Conservation (phyloP, 2,329 filamentous ascomycete species). For the Sporothrix curviconia region DNA sequence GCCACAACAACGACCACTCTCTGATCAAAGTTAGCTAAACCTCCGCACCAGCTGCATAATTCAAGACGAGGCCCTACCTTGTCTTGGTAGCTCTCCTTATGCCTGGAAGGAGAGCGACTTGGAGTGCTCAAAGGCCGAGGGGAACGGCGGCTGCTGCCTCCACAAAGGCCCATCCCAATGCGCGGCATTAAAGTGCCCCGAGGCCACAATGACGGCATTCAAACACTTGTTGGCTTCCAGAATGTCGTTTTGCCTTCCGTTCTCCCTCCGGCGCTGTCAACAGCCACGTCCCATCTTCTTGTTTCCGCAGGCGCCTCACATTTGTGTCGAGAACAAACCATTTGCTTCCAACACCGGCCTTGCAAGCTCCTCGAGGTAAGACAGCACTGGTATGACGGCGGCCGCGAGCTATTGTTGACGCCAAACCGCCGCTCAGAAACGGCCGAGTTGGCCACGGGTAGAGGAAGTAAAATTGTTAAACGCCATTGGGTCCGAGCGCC, state of each 20-base stretch:
- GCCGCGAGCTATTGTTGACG: slow-evolving; percentile 7
- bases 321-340: not conserved
- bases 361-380: slow-evolving; percentile 5
- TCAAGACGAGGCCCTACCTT: not conserved
- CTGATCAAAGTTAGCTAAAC: no score
- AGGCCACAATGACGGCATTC: slow-evolving; percentile 36
- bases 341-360: not conserved
- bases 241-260: slow-evolving; percentile 29
- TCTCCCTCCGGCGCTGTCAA: slow-evolving; percentile 38
- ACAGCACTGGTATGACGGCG: not conserved
- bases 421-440: not conserved
- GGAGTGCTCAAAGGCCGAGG: slow-evolving; percentile 34
- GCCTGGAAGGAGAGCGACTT: slow-evolving; percentile 25
- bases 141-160: slow-evolving; percentile 31
- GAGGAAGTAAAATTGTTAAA: slow-evolving; percentile 12
- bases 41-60: no score
- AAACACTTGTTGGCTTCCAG: slow-evolving; percentile 32
- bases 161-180: slow-evolving; percentile 32
- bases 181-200: slow-evolving; percentile 36
- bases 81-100: not conserved
- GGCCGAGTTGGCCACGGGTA: slow-evolving; percentile 6
- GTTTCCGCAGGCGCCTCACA: slow-evolving; percentile 45
- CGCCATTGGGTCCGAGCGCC: slow-evolving; percentile 10
- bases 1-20: slow-evolving; percentile 50
- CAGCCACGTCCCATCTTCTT: slow-evolving; percentile 40